A percentile compares a stretch with the other conserved stretches of the same genome.
Evolutionary conservation across 2,329 filamentous ascomycete genomes (phyloP).

Genomic region (Diaporthe vexans): DNA sequence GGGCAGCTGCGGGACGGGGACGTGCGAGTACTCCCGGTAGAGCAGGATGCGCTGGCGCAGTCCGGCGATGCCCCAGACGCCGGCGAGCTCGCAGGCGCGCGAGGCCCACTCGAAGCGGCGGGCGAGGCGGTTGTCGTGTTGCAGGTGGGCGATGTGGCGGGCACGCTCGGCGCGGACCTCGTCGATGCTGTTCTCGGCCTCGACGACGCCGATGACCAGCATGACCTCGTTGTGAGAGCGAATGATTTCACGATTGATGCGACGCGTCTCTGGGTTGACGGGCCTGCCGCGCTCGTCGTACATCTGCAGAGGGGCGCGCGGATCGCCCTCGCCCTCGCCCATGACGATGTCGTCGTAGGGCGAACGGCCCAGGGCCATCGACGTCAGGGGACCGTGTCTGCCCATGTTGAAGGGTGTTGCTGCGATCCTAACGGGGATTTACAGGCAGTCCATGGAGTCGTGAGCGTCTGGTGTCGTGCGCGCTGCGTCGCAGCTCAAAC

Average conservation of each 20-base stretch:
- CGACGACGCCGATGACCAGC: constrained; percentile 73
- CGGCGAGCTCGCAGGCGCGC: constrained; percentile 56
- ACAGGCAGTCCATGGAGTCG: not conserved
- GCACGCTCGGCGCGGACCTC: constrained; percentile 56
- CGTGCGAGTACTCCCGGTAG: constrained; percentile 63
- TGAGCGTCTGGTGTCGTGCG: not conserved
- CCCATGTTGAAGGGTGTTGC: constrained; percentile 58
- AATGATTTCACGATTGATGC: constrained; percentile 69
- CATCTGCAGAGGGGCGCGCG: constrained; percentile 59
- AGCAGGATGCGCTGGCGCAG: constrained; percentile 69
- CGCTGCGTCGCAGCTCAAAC: too few relatives aligned
- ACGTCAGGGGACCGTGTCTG: constrained; percentile 68
- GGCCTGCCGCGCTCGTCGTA: constrained; percentile 71
- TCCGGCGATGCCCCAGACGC: constrained; percentile 66
- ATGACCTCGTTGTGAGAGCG: constrained; percentile 75
- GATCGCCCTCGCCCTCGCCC: constrained; percentile 61
- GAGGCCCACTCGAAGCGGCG: constrained; percentile 53
- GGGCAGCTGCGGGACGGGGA: constrained; percentile 63
- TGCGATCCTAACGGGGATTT: constrained; percentile 3
- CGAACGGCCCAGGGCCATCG: constrained; percentile 70
- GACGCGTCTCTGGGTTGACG: constrained; percentile 67
- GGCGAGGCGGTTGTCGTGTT: constrained; percentile 64
- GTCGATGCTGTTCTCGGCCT: constrained; percentile 63
- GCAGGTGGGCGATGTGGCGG: constrained; percentile 57
- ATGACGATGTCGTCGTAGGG: constrained; percentile 71